A percentile compares a stretch with the other conserved stretches of the same genome.
Conservation (phyloP, 2,329 filamentous ascomycete genomes). For the Chlorencoelia australis region DNA sequence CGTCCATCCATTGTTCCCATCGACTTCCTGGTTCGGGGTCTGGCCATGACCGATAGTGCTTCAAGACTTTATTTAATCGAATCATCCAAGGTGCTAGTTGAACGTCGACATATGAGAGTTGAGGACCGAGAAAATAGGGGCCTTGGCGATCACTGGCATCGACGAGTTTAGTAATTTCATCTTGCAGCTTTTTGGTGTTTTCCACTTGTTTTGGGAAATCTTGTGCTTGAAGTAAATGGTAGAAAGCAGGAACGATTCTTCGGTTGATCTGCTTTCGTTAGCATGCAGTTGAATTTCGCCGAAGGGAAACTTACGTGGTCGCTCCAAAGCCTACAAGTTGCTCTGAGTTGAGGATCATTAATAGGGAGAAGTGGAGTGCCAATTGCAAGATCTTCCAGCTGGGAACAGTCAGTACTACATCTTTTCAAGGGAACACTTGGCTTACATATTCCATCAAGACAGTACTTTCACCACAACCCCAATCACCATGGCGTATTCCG, state of each 20-base stretch:
- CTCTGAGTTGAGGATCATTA: constrained; percentile 54
- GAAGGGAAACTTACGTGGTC: constrained; percentile 52
- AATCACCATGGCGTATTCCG: constrained; percentile 66
- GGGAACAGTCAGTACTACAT: constrained; percentile 3
- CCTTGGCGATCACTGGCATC: constrained; percentile 27
- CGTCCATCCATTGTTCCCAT: constrained; percentile 30
- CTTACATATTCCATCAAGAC: constrained; percentile 78
- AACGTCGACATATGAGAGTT: constrained; percentile 30
- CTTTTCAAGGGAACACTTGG: constrained; percentile 3
- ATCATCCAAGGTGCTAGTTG: constrained; percentile 33
- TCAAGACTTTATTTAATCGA: constrained; percentile 29
- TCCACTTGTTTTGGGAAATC: constrained; percentile 47
- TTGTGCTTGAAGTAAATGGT: constrained; percentile 58
- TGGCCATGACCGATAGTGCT: constrained; percentile 31
- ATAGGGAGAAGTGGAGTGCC: constrained; percentile 53
- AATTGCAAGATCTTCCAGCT: constrained; percentile 64
- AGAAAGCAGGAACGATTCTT: constrained; percentile 67
- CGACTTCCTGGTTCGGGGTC: constrained; percentile 27
- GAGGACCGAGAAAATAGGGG: constrained; percentile 28
- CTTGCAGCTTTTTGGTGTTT: constrained; percentile 50
- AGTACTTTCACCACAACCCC: constrained; percentile 72
- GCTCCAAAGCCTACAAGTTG: constrained; percentile 69
- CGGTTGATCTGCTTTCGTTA: constrained; percentile 52
- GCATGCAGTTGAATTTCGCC: not conserved
- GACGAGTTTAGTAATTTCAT: constrained; percentile 44